Percentiles rank a stretch among this genome's conserved stretches.
These are phyloP conservation scores for Porogramme epimiltina DNA, from an alignment of 1,284 basidiomycete species.

Conservation along the genomic window DNA sequence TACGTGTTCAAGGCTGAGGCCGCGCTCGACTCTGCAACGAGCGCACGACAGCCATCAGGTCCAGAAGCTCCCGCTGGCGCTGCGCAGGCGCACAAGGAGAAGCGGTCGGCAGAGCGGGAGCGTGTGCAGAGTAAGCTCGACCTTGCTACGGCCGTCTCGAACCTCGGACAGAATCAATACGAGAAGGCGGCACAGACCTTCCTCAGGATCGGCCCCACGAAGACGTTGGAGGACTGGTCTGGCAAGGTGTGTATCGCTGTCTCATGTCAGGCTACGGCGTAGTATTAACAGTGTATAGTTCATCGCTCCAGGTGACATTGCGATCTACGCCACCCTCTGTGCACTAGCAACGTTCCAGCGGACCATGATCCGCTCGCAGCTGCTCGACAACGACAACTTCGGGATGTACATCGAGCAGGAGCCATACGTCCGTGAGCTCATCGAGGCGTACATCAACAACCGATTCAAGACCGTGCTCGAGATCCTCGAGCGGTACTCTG, in stretches of 20 bases:
- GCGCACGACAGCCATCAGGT: conserved; percentile 15
- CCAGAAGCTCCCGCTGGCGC: conserved; percentile 32
- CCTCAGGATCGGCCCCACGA: conserved; percentile 65
- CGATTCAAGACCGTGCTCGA: conserved; percentile 82
- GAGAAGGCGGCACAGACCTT: conserved; percentile 76
- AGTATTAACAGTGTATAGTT: conserved; percentile 44
- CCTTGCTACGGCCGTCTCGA: conserved; percentile 72
- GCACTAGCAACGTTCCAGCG: conserved; percentile 77
- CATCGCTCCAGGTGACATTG: conserved; percentile 77
- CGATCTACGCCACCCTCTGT: conserved; percentile 81
- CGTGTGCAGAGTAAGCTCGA: conserved; percentile 78
- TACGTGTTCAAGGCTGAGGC: conserved; percentile 92
- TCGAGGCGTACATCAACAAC: conserved; percentile 81
- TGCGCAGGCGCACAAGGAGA: conserved; percentile 29
- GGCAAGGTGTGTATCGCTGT: conserved; percentile 49
- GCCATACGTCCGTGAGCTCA: conserved; percentile 79
- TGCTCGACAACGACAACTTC: conserved; percentile 74
- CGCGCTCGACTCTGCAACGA: conserved; percentile 67
- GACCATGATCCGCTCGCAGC: conserved; percentile 63
- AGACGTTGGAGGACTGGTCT: conserved; percentile 70
- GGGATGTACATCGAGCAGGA: conserved; percentile 83
- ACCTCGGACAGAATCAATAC: conserved; percentile 70
- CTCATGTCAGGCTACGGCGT: not conserved
- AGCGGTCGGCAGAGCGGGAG: conserved; percentile 57
- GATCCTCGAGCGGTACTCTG: conserved; percentile 71